Percentiles rank a stretch among this genome's conserved stretches.
These are phyloP conservation scores for Eustoma russellianum DNA, from an alignment of 257 asterid genomes.

Conservation along the genomic window DNA sequence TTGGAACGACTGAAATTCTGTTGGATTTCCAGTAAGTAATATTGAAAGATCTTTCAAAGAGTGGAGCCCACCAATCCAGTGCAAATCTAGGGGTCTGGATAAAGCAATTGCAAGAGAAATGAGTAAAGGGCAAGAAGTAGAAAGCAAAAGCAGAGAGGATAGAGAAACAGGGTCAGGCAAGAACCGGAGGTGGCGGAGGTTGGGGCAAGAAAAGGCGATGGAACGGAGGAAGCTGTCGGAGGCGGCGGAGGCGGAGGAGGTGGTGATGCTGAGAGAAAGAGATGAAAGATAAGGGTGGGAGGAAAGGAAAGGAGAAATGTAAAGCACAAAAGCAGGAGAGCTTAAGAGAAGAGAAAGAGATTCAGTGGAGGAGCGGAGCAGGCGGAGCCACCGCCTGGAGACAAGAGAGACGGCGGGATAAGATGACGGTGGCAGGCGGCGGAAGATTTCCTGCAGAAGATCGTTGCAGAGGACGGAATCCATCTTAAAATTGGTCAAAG, in stretches of 20 bases:
- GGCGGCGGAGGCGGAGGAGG: conserved; percentile 1
- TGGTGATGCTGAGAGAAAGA: conserved; percentile 27
- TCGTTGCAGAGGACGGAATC: conserved; percentile 68
- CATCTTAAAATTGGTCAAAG: conserved; percentile 18
- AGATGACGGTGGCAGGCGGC: conserved; percentile 57
- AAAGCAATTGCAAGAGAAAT: conserved; percentile 40
- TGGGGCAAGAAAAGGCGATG: conserved; percentile 43
- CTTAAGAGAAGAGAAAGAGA: conserved; percentile 36
- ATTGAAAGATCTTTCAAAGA: conserved; percentile 43
- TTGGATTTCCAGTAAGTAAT: conserved; percentile 15
- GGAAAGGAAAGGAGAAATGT: conserved; percentile 35
- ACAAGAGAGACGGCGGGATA: conserved; percentile 48
- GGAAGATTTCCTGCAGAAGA: conserved; percentile 70
- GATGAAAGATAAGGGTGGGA: conserved; percentile 45
- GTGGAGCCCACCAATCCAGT: conserved; percentile 38
- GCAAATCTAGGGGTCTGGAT: conserved; percentile 38
- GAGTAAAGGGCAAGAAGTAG: conserved; percentile 39
- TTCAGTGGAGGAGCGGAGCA: conserved; percentile 60
- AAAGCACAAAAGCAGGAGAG: conserved; percentile 20
- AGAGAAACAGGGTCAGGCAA: conserved; percentile 30
- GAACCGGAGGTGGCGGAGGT: conserved; percentile 40
- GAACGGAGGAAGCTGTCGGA: conserved; percentile 28
- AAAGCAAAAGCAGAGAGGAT: conserved; percentile 29
- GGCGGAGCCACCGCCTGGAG: conserved; percentile 55
- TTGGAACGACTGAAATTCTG: neutral